Evolutionary conservation across 768 basidiomycete genomes (phyloP), one percentile per base, ranked within the genome.

Genomic region (Calvatia gigantea): DNA sequence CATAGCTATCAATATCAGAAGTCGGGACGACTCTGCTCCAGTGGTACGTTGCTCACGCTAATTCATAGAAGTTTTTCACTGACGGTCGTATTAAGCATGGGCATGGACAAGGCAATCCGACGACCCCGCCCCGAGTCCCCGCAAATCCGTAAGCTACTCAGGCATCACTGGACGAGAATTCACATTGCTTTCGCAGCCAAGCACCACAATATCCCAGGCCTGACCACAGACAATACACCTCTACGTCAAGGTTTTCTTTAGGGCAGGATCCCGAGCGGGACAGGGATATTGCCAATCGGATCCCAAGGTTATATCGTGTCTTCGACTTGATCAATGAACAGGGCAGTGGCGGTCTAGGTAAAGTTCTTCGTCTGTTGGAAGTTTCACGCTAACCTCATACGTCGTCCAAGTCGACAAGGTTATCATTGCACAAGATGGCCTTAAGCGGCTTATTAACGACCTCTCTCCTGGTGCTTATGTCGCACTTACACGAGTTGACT

Each of bases 401-500:
- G 23, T 38, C 44, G 17, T 2, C 46, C 15, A 57, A 83, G 84
- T 84, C 35, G 82, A 84, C 60, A 86, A 86, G 62, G 76, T 86
- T 29, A 78, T 86, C 64, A 86, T 86, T 27, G 70, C 72, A 1
- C 81, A 83, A 62, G 67, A 74, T 2, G 77, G 80, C 2, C 67
- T 86, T 11, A 67, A 69, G 56, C 58, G 68, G 2, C 76, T 85
- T 48, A 74, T 82, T 60, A 80, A 84, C 48, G 62, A 62, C 15
- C 43, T 84, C 7, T 70, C 61, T 37, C 81, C 84, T 0, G 76
- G 79, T 1, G 76, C 85, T 4, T 85, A 83, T 60, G 57, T 61
- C 1, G 80, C 81, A 0, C 68, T 84, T 47, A 83, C 80, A 1
- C 79, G 74, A 57, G 79, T 86, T 56, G 73, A 85, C 58, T 86